Base-by-base conservation (phyloP, 306 rosid species). In the Hippophae tibetana region DNA sequence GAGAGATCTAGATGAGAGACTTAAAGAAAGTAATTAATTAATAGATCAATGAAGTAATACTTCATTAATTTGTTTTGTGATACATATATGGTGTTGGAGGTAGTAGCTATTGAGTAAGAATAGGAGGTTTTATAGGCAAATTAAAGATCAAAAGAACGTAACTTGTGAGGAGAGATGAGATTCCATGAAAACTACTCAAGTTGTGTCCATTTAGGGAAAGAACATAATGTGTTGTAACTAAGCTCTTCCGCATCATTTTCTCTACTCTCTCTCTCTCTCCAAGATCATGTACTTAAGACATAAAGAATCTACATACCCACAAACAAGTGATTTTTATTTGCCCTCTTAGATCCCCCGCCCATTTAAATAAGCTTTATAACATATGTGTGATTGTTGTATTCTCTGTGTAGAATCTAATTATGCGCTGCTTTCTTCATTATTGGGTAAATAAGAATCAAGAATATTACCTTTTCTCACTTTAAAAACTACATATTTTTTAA, bases 401-500 rank as follows among this genome's bases (percentile, higher is more conserved):
- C 46, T 31, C 38, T 31, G 38, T 31, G 67, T 48, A 61, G 87
- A 78, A 82, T 73, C 80, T 54, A 57, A 31, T 31, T 31, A 75
- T 71, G 26, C 75, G 82, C 66, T 18, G 18, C 63, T 53, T 61
- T 74, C 23, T 18, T 18, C 50, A 54, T 54, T 62, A 75, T 79
- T 80, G 78, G 86, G 47, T 57, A 10, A 38, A 41, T 38, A 70
- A 69, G 78, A 80, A 72, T 60, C 76, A 60, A 57, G 86, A 82
- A 81, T 79, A 63, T 31, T 64, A 54, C 7, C 68, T 68, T 60
- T 61, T 42, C 56, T 57, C 76, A 65, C 74, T 76, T 67, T 13
- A 51, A 78, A 68, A 63, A 74, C 42, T 13, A 65, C 82, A 82
- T 86, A 85, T 78, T 70, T 70, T 51, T 43, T 52, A 80, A 82